Percentiles rank a stretch among this genome's conserved stretches.
phyloP scores from a whole-genome alignment of 345 rosid species.

The Brassica carinata region DNA sequence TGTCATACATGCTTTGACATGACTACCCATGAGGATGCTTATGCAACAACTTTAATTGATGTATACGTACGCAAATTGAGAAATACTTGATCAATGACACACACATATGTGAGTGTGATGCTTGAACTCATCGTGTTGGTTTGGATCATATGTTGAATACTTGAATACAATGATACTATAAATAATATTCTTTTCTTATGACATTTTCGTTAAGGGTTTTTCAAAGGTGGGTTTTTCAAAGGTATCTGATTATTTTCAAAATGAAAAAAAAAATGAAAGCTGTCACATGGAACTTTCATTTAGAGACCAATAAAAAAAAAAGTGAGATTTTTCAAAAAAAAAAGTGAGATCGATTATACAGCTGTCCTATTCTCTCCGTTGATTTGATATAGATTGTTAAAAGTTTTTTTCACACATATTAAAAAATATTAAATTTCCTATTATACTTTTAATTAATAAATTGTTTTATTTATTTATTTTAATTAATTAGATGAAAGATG shows the following conservation, averaged over 20 bases:
- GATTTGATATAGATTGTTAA: too few species aligned
- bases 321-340: background rate
- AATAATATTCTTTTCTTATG: background rate
- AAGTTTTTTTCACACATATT: too few species aligned
- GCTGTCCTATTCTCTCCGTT: background rate
- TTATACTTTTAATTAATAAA: too few species aligned
- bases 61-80: slow-evolving; percentile 30
- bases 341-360: background rate
- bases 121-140: slow-evolving; percentile 18
- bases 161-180: slow-evolving; percentile 18
- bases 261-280: background rate
- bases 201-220: background rate
- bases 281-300: background rate
- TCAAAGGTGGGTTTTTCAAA: background rate
- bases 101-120: slow-evolving; percentile 16
- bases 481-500: too few species aligned
- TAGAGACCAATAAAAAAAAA: background rate
- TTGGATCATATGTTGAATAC: slow-evolving; percentile 28
- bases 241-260: background rate
- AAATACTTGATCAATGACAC: slow-evolving; percentile 23
- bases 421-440: too few species aligned
- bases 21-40: slow-evolving; percentile 20
- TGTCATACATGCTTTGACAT: slow-evolving; percentile 21
- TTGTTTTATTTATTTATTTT: too few species aligned
- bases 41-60: slow-evolving; percentile 20